These are phyloP conservation scores for Paxillus rubicundulus DNA, from an alignment of 768 basidiomycete genomes.

Conservation along the genomic window DNA sequence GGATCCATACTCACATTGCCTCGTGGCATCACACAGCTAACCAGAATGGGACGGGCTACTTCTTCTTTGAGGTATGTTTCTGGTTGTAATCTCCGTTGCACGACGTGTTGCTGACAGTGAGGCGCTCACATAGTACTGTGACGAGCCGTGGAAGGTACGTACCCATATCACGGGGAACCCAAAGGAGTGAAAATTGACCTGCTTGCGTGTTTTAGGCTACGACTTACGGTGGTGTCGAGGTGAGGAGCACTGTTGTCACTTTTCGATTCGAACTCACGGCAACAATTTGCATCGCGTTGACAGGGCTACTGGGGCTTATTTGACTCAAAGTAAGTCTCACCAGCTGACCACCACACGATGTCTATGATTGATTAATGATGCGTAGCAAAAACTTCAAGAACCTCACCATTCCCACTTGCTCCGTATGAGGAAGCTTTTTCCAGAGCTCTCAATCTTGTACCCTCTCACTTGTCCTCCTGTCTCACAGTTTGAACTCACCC, in stretches of 20 bases:
- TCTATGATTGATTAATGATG: constrained; percentile 24
- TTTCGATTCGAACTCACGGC: constrained; percentile 1
- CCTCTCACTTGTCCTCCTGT: neutral
- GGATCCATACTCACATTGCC: constrained; percentile 7
- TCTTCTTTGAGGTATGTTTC: constrained; percentile 72
- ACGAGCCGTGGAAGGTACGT: constrained; percentile 79
- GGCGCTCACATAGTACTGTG: constrained; percentile 49
- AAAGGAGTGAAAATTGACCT: constrained; percentile 6
- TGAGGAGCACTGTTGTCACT: constrained; percentile 13
- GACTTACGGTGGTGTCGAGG: constrained; percentile 80
- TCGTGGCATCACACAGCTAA: constrained; percentile 53
- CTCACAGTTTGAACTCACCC: constrained; percentile 7
- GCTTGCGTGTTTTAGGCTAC: constrained; percentile 38
- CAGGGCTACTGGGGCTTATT: constrained; percentile 67
- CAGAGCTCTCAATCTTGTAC: constrained; percentile 4
- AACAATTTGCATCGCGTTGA: constrained; percentile 8
- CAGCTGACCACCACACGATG: neutral
- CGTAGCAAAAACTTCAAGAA: constrained; percentile 67
- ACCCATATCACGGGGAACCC: neutral
- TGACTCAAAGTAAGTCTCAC: constrained; percentile 45
- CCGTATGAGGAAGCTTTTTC: neutral
- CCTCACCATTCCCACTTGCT: constrained; percentile 64
- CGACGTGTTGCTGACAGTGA: neutral
- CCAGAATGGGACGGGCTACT: constrained; percentile 76
- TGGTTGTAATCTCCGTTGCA: neutral